Evolutionary conservation across 2,329 filamentous ascomycete species (phyloP).

Genomic region (Fusarium poae): DNA sequence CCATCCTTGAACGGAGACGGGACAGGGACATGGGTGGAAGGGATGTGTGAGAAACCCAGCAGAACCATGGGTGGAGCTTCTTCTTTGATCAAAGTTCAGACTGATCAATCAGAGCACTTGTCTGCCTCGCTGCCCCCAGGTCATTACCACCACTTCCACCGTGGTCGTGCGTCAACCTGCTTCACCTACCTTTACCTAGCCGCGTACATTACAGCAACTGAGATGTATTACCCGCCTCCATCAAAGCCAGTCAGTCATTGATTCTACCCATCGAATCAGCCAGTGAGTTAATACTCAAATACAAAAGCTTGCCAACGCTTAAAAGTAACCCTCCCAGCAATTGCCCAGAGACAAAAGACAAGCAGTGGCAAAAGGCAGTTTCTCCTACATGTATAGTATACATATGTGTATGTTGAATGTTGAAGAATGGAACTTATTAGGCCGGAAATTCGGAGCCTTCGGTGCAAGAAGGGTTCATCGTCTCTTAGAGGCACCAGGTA

Average conservation of each 20-base stretch:
- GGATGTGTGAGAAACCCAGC: slow-evolving; percentile 39
- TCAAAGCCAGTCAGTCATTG: slow-evolving; percentile 6
- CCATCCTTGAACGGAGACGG: slow-evolving; percentile 15
- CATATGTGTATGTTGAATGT: neutral
- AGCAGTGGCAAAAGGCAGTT: slow-evolving; percentile 4
- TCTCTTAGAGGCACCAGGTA: slow-evolving; percentile 15
- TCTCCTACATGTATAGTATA: neutral
- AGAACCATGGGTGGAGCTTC: slow-evolving; percentile 31
- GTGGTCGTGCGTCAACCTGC: slow-evolving; percentile 36
- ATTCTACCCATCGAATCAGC: slow-evolving; percentile 5
- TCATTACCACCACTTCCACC: slow-evolving; percentile 41
- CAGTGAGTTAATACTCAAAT: neutral
- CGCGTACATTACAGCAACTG: slow-evolving; percentile 10
- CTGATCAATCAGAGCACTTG: slow-evolving; percentile 27
- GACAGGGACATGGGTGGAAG: slow-evolving; percentile 23
- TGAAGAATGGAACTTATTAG: neutral
- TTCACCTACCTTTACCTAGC: slow-evolving; percentile 13
- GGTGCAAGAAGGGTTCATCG: slow-evolving; percentile 37
- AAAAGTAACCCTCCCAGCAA: slow-evolving; percentile 9
- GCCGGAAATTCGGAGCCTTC: slow-evolving; percentile 31
- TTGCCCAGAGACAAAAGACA: neutral
- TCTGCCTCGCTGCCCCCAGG: slow-evolving; percentile 22
- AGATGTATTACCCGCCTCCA: slow-evolving; percentile 22
- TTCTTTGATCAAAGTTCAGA: slow-evolving; percentile 22
- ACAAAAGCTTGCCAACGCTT: neutral